These are phyloP conservation scores for Carpinus fangiana DNA, from an alignment of 306 rosid species.

Conservation along the genomic window DNA sequence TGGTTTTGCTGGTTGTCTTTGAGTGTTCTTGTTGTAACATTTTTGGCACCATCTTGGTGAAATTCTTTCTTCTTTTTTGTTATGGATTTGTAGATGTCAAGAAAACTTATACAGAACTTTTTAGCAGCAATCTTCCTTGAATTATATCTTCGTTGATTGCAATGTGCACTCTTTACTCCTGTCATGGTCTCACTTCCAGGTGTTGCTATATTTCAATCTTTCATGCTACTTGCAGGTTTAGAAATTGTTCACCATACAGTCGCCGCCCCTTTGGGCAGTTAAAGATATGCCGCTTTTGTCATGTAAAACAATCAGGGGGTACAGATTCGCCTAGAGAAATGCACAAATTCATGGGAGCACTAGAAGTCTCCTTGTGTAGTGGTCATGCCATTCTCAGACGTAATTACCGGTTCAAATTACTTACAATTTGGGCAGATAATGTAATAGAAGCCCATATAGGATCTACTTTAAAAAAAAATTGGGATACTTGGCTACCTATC, in stretches of 20 bases:
- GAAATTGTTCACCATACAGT: not conserved
- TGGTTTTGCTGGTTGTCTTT: constrained; percentile 2
- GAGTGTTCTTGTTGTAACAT: not conserved
- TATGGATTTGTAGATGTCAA: not conserved
- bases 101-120: not conserved
- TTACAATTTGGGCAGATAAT: too few relatives aligned
- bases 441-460: too few relatives aligned
- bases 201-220: not conserved
- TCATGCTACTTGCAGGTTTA: not conserved
- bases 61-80: not conserved
- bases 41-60: not conserved
- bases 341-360: too few relatives aligned
- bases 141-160: not conserved
- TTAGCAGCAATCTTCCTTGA: not conserved
- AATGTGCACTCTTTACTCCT: too few relatives aligned
- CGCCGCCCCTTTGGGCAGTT: not conserved
- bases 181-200: not conserved
- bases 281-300: not conserved
- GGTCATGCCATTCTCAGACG: too few relatives aligned
- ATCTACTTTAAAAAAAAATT: too few relatives aligned
- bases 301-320: not conserved
- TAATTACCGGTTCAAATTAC: too few relatives aligned
- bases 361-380: too few relatives aligned
- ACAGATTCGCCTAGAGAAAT: not conserved
- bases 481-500: too few relatives aligned